Evolutionary conservation across 768 basidiomycete species (phyloP).

Genomic region (Rhodocollybia butyracea): DNA sequence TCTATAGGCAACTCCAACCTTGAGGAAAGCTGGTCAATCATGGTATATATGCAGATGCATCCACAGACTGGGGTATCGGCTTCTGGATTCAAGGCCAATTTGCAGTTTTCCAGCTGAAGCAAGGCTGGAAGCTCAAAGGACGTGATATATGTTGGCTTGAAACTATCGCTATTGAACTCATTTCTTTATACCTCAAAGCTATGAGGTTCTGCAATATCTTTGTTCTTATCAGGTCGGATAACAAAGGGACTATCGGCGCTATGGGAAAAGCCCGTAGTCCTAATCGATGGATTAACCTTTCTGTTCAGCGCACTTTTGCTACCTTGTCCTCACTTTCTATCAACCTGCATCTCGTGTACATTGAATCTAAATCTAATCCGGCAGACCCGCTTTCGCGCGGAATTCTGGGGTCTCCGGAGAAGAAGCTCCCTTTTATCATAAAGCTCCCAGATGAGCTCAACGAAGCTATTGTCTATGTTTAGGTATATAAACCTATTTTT

Average conservation of each 20-base stretch:
- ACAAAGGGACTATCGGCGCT: slow-evolving; percentile 31
- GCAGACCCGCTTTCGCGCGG: slow-evolving; percentile 21
- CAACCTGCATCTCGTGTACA: slow-evolving; percentile 9
- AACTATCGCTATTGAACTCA: slow-evolving; percentile 16
- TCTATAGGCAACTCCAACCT: not conserved
- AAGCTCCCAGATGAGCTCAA: slow-evolving; percentile 4
- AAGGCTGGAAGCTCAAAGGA: slow-evolving; percentile 11
- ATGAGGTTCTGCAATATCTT: slow-evolving; percentile 15
- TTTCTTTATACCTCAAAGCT: slow-evolving; percentile 1
- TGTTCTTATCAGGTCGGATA: slow-evolving; percentile 29
- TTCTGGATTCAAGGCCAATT: slow-evolving; percentile 22
- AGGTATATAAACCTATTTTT: not conserved
- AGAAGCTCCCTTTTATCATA: not conserved
- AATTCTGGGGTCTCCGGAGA: not conserved
- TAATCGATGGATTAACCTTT: slow-evolving; percentile 15
- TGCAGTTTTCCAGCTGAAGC: slow-evolving; percentile 21
- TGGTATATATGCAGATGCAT: slow-evolving; percentile 32
- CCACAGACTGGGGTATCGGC: slow-evolving; percentile 38
- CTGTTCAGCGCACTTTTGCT: slow-evolving; percentile 7
- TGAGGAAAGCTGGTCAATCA: slow-evolving; percentile 7
- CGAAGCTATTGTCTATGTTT: not conserved
- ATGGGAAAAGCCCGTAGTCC: slow-evolving; percentile 14
- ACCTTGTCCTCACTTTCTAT: not conserved
- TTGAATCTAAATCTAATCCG: slow-evolving; percentile 14
- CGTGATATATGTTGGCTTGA: slow-evolving; percentile 23